phyloP scores from a whole-genome alignment of 2,329 filamentous ascomycete genomes.

The Claviceps fusiformis region DNA sequence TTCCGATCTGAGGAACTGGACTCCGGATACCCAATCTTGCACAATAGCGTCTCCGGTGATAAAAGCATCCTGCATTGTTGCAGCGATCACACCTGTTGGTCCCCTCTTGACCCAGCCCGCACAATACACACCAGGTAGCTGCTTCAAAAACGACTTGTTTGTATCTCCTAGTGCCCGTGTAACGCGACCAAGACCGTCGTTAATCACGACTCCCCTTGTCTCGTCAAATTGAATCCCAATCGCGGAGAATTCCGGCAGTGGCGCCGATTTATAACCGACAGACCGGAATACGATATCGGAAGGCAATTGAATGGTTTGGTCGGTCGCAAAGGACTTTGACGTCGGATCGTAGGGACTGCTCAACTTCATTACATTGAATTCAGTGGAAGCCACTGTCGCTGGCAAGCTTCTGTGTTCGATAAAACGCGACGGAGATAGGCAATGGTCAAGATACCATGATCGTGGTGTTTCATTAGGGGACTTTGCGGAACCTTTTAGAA shows the following conservation, averaged over 20 bases:
- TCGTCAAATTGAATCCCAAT: constrained; percentile 69
- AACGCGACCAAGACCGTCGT: constrained; percentile 69
- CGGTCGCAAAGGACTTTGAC: constrained; percentile 34
- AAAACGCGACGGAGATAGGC: constrained; percentile 65
- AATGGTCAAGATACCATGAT: constrained; percentile 76
- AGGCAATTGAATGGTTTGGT: constrained; percentile 38
- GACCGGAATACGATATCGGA: constrained; percentile 74
- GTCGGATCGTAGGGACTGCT: constrained; percentile 39
- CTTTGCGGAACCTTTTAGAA: constrained; percentile 58
- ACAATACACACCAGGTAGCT: constrained; percentile 65
- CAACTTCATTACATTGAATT: constrained; percentile 51
- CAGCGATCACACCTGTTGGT: constrained; percentile 89
- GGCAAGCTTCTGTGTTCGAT: constrained; percentile 31
- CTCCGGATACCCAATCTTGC: constrained; percentile 51
- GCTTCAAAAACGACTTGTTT: constrained; percentile 24
- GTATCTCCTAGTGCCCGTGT: constrained; percentile 17
- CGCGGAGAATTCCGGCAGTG: constrained; percentile 60
- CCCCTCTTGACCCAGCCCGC: constrained; percentile 95
- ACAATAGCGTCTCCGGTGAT: constrained; percentile 72
- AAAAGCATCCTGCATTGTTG: constrained; percentile 92
- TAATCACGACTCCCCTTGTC: constrained; percentile 60
- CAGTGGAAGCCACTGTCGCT: constrained; percentile 45
- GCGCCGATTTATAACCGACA: constrained; percentile 82
- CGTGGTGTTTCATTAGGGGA: constrained; percentile 37
- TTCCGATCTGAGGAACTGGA: constrained; percentile 23